phyloP scores from a whole-genome alignment of 2,329 filamentous ascomycete species.

The Purpureocillium takamizusanense region DNA sequence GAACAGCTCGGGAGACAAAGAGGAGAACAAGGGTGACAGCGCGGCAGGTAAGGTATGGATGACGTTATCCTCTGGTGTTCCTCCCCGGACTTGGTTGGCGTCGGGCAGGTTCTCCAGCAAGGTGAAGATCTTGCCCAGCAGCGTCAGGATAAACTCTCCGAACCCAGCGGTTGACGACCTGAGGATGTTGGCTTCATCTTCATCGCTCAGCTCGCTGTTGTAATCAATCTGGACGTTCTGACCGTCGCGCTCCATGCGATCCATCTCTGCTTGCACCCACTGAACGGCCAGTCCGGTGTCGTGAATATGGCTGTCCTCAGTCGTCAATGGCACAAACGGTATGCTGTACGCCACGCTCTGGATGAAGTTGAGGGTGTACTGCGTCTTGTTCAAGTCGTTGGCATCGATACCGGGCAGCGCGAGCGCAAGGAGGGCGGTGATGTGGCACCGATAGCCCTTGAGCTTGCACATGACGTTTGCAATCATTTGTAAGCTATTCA shows the following conservation, averaged over 20 bases:
- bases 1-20: slow-evolving; percentile 85
- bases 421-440: slow-evolving; percentile 87
- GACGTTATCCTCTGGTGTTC: slow-evolving; percentile 92
- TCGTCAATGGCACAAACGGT: slow-evolving; percentile 68
- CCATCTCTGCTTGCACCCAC: slow-evolving; percentile 92
- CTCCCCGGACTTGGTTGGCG: slow-evolving; percentile 75
- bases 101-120: slow-evolving; percentile 92
- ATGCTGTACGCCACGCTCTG: slow-evolving; percentile 95
- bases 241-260: slow-evolving; percentile 83
- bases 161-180: slow-evolving; percentile 92
- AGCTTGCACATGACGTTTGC: slow-evolving; percentile 84
- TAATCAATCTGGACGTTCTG: slow-evolving; percentile 83
- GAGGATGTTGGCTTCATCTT: slow-evolving; percentile 79
- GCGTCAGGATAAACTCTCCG: slow-evolving; percentile 81
- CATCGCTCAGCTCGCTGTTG: slow-evolving; percentile 67
- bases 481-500: slow-evolving; percentile 85
- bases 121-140: slow-evolving; percentile 91
- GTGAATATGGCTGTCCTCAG: slow-evolving; percentile 54
- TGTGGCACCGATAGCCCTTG: slow-evolving; percentile 93
- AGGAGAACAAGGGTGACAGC: slow-evolving; percentile 81
- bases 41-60: slow-evolving; percentile 92
- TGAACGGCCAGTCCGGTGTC: slow-evolving; percentile 73
- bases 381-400: slow-evolving; percentile 93
- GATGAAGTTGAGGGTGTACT: slow-evolving; percentile 90
- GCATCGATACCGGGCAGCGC: slow-evolving; percentile 93